These are phyloP conservation scores for Aureobasidium sp. DNA, from an alignment of 2,329 filamentous ascomycete genomes.

Conservation along the genomic window DNA sequence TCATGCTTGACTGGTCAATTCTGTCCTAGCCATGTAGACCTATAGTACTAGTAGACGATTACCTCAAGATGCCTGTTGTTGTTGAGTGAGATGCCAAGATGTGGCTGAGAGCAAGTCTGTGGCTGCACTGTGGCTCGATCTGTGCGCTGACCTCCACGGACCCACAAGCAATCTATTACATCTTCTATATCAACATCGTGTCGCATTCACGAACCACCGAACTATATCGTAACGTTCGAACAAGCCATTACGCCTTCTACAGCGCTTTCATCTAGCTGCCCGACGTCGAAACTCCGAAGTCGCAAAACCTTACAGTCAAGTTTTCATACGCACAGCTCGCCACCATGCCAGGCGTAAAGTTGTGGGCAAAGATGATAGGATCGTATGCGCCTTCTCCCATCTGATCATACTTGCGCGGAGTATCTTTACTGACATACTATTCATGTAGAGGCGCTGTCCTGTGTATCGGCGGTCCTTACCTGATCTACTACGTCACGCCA, in stretches of 20 bases:
- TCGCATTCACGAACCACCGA: not conserved
- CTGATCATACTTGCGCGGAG: not conserved
- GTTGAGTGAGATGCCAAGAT: not conserved
- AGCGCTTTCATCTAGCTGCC: too few relatives aligned
- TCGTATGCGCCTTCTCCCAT: conserved; percentile 45
- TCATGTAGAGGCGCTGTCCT: conserved; percentile 56
- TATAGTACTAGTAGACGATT: not conserved
- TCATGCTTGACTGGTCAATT: not conserved
- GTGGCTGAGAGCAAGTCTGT: not conserved
- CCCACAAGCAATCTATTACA: conserved; percentile 5
- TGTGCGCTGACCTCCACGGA: not conserved
- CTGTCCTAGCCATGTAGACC: not conserved
- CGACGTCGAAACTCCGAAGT: not conserved
- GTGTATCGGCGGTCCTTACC: conserved; percentile 74
- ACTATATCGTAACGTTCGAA: not conserved
- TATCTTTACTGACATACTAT: conserved; percentile 1
- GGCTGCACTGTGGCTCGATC: not conserved
- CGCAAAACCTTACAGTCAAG: not conserved
- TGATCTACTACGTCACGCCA: conserved; percentile 72
- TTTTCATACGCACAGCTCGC: conserved; percentile 7
- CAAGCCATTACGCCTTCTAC: not conserved
- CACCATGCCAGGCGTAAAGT: conserved; percentile 37
- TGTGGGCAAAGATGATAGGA: conserved; percentile 59
- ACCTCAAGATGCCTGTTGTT: too few relatives aligned
- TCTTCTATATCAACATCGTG: not conserved